Percentiles rank a stretch among this genome's conserved stretches.
Conservation (phyloP, 768 basidiomycete genomes). For the Kwoniella shandongensis region DNA sequence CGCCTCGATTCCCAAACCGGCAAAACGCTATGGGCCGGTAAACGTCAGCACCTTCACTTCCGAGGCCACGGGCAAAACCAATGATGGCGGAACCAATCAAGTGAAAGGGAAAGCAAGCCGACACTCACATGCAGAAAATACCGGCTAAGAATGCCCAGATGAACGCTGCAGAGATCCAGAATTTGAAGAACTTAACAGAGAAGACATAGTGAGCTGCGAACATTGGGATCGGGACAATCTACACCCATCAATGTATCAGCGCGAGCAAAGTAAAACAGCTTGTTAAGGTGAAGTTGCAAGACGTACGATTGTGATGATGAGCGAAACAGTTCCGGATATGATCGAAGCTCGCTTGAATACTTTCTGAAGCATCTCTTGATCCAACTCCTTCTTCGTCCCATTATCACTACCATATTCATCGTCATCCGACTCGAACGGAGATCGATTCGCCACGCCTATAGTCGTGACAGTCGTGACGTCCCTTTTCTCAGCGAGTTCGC, state of each 20-base stretch:
- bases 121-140: conserved; percentile 30
- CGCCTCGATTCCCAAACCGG: conserved; percentile 24
- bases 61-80: too few relatives aligned
- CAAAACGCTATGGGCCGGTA: conserved; percentile 11
- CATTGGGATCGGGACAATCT: conserved; percentile 34
- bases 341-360: conserved; percentile 26
- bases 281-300: too few relatives aligned
- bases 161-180: conserved; percentile 24
- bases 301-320: conserved; percentile 26
- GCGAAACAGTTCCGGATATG: conserved; percentile 19
- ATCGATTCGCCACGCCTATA: not conserved
- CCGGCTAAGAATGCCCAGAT: conserved; percentile 30
- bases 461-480: conserved; percentile 2
- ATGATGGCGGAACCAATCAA: too few relatives aligned
- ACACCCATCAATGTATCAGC: not conserved
- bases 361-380: conserved; percentile 18
- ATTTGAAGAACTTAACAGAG: conserved; percentile 25
- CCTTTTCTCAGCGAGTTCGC: conserved; percentile 11
- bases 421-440: not conserved
- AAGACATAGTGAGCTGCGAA: conserved; percentile 29
- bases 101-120: not conserved
- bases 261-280: not conserved
- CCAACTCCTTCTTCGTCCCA: conserved; percentile 7
- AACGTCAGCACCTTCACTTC: not conserved
- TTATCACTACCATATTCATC: not conserved